Evolutionary conservation across 208 protist genomes (phyloP).

Genomic region (Blastocrithidia nonstop): DNA sequence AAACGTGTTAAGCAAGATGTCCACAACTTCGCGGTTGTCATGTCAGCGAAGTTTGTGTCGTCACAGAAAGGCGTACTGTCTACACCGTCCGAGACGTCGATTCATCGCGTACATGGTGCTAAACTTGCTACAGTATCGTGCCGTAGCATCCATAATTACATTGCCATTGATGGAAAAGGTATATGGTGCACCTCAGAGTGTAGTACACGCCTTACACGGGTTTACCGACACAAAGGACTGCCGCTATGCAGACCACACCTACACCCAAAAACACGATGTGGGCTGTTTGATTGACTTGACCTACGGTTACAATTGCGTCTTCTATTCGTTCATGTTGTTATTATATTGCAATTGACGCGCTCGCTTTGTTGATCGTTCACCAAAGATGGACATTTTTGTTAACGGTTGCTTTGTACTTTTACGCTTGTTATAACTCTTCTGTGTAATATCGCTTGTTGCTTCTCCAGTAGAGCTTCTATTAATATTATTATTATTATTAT

Average conservation of each 20-base stretch:
- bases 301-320: not conserved
- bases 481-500: constrained; percentile 1
- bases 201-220: constrained; percentile 47
- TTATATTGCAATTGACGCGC: not conserved
- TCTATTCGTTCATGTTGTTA: not conserved
- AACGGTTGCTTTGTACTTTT: no score
- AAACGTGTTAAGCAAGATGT: constrained; percentile 53
- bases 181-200: constrained; percentile 72
- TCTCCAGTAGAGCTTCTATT: constrained; percentile 8
- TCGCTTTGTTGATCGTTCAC: no score
- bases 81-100: constrained; percentile 36
- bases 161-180: constrained; percentile 60
- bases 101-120: constrained; percentile 39
- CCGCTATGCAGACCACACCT: constrained; percentile 77
- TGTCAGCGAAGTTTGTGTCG: constrained; percentile 52
- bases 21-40: constrained; percentile 56
- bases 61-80: constrained; percentile 63
- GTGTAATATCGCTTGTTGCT: no score
- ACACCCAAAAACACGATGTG: constrained; percentile 72
- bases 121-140: constrained; percentile 74
- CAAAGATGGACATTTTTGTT: no score
- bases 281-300: constrained; percentile 36
- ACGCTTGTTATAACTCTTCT: no score
- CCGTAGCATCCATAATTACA: constrained; percentile 51
- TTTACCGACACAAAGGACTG: constrained; percentile 72